Conservation (phyloP, 148 eudicot genomes). For the Talinum fruticosum region DNA sequence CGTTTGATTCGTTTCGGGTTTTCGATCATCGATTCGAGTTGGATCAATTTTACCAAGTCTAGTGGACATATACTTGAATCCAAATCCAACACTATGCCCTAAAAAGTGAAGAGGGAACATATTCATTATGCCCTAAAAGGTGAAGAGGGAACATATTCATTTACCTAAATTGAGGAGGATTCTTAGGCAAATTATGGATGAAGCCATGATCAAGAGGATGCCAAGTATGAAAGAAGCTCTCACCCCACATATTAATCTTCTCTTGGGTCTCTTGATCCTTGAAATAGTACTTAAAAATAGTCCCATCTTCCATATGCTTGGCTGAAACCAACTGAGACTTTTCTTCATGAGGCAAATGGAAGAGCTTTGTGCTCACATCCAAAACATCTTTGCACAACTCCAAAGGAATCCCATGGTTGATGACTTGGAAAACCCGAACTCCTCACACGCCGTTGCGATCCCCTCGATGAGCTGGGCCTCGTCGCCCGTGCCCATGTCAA, state of each 20-base stretch:
- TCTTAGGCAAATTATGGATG: constrained; percentile 11
- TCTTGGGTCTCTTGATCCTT: constrained; percentile 14
- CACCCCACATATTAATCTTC: constrained; percentile 31
- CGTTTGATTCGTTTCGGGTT: no score
- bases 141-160: background rate
- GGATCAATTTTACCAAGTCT: no score
- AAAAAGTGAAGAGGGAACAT: background rate
- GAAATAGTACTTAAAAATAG: constrained; percentile 27
- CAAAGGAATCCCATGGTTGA: constrained; percentile 35
- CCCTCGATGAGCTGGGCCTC: constrained; percentile 6
- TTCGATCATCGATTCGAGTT: no score
- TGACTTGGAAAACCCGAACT: constrained; percentile 37
- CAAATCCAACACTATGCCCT: no score
- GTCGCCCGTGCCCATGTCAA: constrained; percentile 21
- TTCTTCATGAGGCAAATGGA: constrained; percentile 29
- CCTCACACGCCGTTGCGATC: constrained; percentile 32
- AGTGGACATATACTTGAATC: no score
- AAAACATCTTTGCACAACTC: constrained; percentile 28
- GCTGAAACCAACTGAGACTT: constrained; percentile 24
- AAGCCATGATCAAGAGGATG: constrained; percentile 18
- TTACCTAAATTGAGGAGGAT: constrained; percentile 26
- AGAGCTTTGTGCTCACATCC: constrained; percentile 26
- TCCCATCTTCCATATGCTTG: constrained; percentile 28
- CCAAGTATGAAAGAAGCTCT: constrained; percentile 35
- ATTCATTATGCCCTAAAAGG: no score